Percentiles rank a stretch among this genome's conserved stretches.
Evolutionary conservation across 495 filamentous ascomycete genomes (phyloP).

Genomic region (Aspergillus biplanus): DNA sequence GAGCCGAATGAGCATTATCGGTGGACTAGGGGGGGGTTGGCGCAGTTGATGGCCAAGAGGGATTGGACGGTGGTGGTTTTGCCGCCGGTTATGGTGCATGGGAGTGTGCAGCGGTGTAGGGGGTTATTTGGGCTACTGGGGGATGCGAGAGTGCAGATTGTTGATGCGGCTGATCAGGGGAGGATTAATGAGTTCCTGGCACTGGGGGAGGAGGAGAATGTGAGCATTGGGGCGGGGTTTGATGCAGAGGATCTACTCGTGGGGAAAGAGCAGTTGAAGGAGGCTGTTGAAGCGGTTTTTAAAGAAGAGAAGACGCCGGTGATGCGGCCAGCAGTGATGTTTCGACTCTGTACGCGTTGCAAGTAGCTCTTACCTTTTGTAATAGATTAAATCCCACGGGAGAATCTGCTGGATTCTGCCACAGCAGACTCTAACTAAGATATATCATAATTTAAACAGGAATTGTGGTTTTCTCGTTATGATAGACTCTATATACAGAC

Average conservation of each 20-base stretch:
- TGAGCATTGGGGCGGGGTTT: not conserved
- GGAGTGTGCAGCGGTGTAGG: not conserved
- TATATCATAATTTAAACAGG: too few species aligned
- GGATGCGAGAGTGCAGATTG: slow-evolving; percentile 6
- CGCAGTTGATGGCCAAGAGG: not conserved
- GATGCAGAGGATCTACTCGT: not conserved
- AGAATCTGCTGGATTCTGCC: too few species aligned
- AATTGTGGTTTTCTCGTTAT: too few species aligned
- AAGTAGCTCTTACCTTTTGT: not conserved
- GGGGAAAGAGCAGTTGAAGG: not conserved
- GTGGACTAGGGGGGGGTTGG: slow-evolving; percentile 5
- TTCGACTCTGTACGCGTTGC: slow-evolving; percentile 1
- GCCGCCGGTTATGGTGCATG: slow-evolving; percentile 6
- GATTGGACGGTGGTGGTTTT: slow-evolving; percentile 10
- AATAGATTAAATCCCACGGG: too few species aligned
- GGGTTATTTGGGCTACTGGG: not conserved
- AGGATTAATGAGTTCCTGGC: not conserved
- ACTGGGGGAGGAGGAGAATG: not conserved
- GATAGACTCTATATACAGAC: too few species aligned
- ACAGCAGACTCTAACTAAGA: too few species aligned
- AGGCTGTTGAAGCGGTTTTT: slow-evolving; percentile 1
- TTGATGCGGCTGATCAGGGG: not conserved
- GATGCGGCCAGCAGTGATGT: slow-evolving; percentile 1
- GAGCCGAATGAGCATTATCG: not conserved
- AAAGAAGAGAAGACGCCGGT: not conserved